Conservation (phyloP, 2,329 filamentous ascomycete species). For the Aspergillus oerlinghausenensis region DNA sequence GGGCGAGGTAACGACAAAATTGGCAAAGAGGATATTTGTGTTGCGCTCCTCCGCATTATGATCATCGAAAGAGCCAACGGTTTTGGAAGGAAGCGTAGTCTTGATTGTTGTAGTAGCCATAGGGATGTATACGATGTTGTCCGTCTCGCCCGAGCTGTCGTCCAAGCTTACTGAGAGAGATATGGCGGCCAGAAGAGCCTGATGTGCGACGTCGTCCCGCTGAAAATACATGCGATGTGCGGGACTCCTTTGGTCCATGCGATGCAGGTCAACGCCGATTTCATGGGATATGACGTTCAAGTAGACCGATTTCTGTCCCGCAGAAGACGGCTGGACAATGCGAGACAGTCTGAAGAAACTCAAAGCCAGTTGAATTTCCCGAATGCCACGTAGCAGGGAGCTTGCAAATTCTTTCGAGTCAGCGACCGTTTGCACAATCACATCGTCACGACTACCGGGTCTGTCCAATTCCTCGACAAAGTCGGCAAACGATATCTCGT, state of each 20-base stretch:
- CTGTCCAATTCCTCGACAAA: slow-evolving; percentile 70
- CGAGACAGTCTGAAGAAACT: slow-evolving; percentile 86
- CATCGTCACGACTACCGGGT: slow-evolving; percentile 62
- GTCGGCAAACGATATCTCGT: slow-evolving; percentile 63
- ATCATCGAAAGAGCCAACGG: slow-evolving; percentile 71
- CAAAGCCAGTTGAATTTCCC: slow-evolving; percentile 92
- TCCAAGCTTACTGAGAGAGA: slow-evolving; percentile 90
- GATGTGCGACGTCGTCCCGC: slow-evolving; percentile 85
- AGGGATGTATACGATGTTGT: slow-evolving; percentile 85
- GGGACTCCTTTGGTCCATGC: slow-evolving; percentile 85
- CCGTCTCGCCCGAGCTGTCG: slow-evolving; percentile 78
- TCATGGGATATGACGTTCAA: slow-evolving; percentile 94
- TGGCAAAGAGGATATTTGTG: slow-evolving; percentile 92
- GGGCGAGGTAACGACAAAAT: slow-evolving; percentile 91
- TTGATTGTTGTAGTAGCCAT: slow-evolving; percentile 96
- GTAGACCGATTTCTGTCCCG: slow-evolving; percentile 65
- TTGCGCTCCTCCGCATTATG: slow-evolving; percentile 77
- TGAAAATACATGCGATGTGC: slow-evolving; percentile 99
- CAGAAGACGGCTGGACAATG: slow-evolving; percentile 64
- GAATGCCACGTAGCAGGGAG: slow-evolving; percentile 85
- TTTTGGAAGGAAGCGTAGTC: slow-evolving; percentile 91
- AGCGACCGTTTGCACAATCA: slow-evolving; percentile 75
- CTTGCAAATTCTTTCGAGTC: slow-evolving; percentile 90
- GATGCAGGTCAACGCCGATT: slow-evolving; percentile 85
- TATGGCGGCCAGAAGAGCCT: slow-evolving; percentile 85